Evolutionary conservation across 2,329 filamentous ascomycete species (phyloP), one percentile per base, ranked within the genome.

Genomic region (Claviceps pazoutovae): DNA sequence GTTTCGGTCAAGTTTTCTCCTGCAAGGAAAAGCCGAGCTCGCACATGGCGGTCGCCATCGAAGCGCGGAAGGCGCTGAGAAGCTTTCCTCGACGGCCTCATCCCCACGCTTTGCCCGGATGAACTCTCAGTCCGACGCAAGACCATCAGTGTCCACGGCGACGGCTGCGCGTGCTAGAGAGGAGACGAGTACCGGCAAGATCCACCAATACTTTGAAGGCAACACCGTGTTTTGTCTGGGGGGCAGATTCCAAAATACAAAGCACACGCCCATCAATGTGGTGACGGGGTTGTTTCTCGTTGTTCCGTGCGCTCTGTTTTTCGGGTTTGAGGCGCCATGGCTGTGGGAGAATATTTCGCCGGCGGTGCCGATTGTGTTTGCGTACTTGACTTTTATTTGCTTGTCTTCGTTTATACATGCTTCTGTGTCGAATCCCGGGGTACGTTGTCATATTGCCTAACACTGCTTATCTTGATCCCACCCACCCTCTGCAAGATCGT

Each of bases 331-430:
- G 55, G 89, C 86, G 11, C 80, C 86, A 21, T 95, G 86, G 79
- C 66, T 95, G 50, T 96, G 89, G 89, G 74, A 82, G 59, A 76
- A 95, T 60, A 76, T 95, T 57, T 94, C 88, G 39, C 90, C 90
- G 36, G 89, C 88, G 50, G 80, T 97, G 60, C 93, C 93, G 50
- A 80, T 97, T 59, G 68, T 88, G 44, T 97, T 95, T 70, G 90
- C 82, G 50, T 98, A 98, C 64, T 63, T 96, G n/a, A 88, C 88
- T 61, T 90, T 86, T 65, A 74, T 98, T 30, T 94, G 87, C 68
- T 74, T 96, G 47, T 95, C 90, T 23, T 97, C 93, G 3, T 98
- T 97, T 63, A 62, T 96, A 51, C 91, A 96, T 68, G 93, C 91
- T 4, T 96, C 93, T 2, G 78, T 86, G 50, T 86, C 91, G 45